A percentile compares a stretch with the other conserved stretches of the same genome.
Conservation (phyloP, 73 alveolate genomes). For the Paramecium primaurelia region DNA sequence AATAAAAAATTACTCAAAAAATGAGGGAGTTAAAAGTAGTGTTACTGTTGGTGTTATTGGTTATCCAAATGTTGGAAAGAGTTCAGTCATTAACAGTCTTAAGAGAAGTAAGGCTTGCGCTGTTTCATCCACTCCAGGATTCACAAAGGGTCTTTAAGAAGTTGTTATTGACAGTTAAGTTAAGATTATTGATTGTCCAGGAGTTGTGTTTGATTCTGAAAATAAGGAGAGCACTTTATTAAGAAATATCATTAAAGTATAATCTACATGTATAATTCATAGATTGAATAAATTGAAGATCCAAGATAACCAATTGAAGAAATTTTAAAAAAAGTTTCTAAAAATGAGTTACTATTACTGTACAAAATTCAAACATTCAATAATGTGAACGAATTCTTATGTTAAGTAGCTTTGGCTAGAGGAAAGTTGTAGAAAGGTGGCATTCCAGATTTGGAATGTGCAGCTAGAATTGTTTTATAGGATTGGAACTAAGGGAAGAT, state of each 20-base stretch:
- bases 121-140: constrained; percentile 95
- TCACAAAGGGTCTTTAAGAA: constrained; percentile 94
- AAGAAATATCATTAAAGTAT: constrained; percentile 83
- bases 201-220: constrained; percentile 88
- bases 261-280: neutral
- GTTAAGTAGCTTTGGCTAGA: constrained; percentile 84
- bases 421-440: constrained; percentile 94
- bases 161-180: constrained; percentile 92
- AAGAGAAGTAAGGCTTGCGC: constrained; percentile 93
- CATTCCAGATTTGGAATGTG: constrained; percentile 86
- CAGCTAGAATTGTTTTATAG: constrained; percentile 92
- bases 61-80: constrained; percentile 93
- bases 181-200: constrained; percentile 97
- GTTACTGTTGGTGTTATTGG: constrained; percentile 98
- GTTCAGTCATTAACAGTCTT: constrained; percentile 79
- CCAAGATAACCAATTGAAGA: constrained; percentile 89
- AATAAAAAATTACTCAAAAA: constrained; percentile 93
- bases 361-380: constrained; percentile 81
- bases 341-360: constrained; percentile 71
- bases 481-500: constrained; percentile 93
- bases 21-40: constrained; percentile 75
- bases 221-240: constrained; percentile 78
- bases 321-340: constrained; percentile 79
- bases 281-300: constrained; percentile 87
- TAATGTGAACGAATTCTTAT: constrained; percentile 79